Base-by-base conservation (phyloP, 805 yeast species). In the Babjeviella inositovora region DNA sequence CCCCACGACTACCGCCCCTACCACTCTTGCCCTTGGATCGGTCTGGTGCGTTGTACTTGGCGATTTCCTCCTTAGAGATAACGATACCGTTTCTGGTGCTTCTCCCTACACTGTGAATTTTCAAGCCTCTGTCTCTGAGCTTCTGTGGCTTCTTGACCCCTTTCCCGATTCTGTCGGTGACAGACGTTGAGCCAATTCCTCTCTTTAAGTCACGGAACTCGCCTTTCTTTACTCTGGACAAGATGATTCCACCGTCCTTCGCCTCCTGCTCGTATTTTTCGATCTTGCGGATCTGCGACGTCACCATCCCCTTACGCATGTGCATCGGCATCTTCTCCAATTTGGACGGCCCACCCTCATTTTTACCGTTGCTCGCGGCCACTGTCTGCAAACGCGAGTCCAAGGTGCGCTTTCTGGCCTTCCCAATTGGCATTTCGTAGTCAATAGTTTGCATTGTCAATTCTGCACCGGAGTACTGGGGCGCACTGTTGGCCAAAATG, bases 301-400 rank as follows among this genome's bases (percentile, higher is more conserved):
- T 49, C 13, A 80, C 53, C 73, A 85, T 76, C 3, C 94, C 94
- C 39, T 77, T 79, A 26, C 96, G 62, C 57, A 82, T 69, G 11
- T 64, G 45, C 84, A 90, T 85, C 11, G 97, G 94, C 68, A 82
- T 80, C 24, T 71, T 77, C 33, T 79, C 90, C 17, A 74, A 45
- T 25, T 51, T 64, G 11, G 29, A 25, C 14, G 13, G 24, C 28
- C 3, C 22, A 24, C 19, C 30, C 35, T 35, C 39, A 17, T 49
- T 48, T 14, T 41, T 45, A 9, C 61, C 74, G 28, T 62, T 59
- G 0, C 53, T 40, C 5, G 53, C 35, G 1, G 80, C 58, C 2
- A 69, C 30, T 7, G 51, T 44, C 8, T 63, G 46, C 27, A 79
- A 47, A 27, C 87, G 53, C 19, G 65, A 59, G 25, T 68, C 68